These are phyloP conservation scores for Hyaloperonospora brassicae DNA, from an alignment of 352 stramenopile genomes.

Conservation along the genomic window DNA sequence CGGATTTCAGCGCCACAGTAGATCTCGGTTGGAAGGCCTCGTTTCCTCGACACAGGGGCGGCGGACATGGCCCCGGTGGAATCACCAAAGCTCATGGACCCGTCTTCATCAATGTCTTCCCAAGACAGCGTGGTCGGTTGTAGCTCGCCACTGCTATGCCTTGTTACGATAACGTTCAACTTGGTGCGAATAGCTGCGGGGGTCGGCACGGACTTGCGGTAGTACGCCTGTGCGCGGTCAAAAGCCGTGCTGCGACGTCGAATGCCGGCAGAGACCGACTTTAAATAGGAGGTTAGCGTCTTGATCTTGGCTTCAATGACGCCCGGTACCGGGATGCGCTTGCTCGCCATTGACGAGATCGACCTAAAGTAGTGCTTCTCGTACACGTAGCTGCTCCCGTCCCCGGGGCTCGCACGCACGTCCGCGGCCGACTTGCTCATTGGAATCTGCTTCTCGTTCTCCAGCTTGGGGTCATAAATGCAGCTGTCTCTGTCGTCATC, in stretches of 20 bases:
- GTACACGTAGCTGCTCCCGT: slow-evolving; percentile 15
- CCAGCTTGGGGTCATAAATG: slow-evolving; percentile 39
- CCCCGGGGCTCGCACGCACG: slow-evolving; percentile 19
- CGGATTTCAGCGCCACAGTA: slow-evolving; percentile 45
- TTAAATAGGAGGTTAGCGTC: slow-evolving; percentile 37
- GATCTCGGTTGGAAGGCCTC: slow-evolving; percentile 32
- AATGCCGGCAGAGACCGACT: slow-evolving; percentile 34
- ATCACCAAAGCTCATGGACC: slow-evolving; percentile 22
- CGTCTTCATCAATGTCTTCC: slow-evolving; percentile 37
- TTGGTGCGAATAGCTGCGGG: slow-evolving; percentile 33
- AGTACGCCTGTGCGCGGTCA: slow-evolving; percentile 34
- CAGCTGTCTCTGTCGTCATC: slow-evolving; percentile 21
- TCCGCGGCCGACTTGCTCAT: slow-evolving; percentile 22
- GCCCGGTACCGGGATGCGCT: slow-evolving; percentile 5
- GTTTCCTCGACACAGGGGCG: slow-evolving; percentile 44
- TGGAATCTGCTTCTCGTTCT: slow-evolving; percentile 22
- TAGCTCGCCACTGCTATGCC: slow-evolving; percentile 34
- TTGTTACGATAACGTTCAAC: slow-evolving; percentile 34
- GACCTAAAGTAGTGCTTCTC: slow-evolving; percentile 21
- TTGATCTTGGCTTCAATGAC: slow-evolving; percentile 36
- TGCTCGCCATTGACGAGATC: slow-evolving; percentile 10
- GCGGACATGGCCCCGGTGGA: slow-evolving; percentile 37
- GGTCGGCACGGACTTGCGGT: slow-evolving; percentile 34
- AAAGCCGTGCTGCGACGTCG: slow-evolving; percentile 28
- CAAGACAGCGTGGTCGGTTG: slow-evolving; percentile 38